Conservation (phyloP, 805 yeast genomes). For the Hanseniaspora hatyaiensis region DNA sequence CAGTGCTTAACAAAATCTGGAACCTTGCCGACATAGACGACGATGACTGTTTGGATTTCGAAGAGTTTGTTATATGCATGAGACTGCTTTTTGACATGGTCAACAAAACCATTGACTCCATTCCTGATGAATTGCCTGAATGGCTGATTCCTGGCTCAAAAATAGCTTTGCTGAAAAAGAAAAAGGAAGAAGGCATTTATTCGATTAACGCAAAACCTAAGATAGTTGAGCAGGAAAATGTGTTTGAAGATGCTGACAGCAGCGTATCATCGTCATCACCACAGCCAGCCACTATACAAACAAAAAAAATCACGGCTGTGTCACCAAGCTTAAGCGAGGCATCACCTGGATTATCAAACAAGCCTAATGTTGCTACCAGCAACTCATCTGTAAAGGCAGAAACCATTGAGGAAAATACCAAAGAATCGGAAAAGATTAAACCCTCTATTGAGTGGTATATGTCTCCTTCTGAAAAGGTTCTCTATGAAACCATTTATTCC, state of each 20-base stretch:
- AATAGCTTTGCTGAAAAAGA: conserved; percentile 70
- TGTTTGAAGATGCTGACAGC: no score
- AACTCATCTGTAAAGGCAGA: no score
- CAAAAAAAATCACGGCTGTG: neutral
- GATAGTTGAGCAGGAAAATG: neutral
- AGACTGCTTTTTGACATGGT: conserved; percentile 83
- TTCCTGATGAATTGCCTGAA: conserved; percentile 69
- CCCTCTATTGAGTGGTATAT: conserved; percentile 84
- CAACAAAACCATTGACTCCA: conserved; percentile 48
- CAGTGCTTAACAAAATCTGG: conserved; percentile 78
- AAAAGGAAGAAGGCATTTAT: conserved; percentile 7
- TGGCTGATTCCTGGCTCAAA: conserved; percentile 92
- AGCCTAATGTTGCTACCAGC: no score
- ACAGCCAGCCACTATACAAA: neutral
- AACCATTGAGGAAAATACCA: conserved; percentile 1
- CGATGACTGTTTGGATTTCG: conserved; percentile 87
- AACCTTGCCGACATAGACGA: conserved; percentile 83
- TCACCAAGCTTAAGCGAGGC: neutral
- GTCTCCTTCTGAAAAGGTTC: conserved; percentile 69
- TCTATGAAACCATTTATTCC: conserved; percentile 68
- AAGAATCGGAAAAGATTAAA: conserved; percentile 1
- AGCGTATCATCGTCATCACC: no score
- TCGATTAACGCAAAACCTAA: neutral
- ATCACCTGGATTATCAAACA: no score
- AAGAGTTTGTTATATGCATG: conserved; percentile 97